phyloP scores from a whole-genome alignment of 441 rosid genomes.

The Syzygium malaccense region DNA sequence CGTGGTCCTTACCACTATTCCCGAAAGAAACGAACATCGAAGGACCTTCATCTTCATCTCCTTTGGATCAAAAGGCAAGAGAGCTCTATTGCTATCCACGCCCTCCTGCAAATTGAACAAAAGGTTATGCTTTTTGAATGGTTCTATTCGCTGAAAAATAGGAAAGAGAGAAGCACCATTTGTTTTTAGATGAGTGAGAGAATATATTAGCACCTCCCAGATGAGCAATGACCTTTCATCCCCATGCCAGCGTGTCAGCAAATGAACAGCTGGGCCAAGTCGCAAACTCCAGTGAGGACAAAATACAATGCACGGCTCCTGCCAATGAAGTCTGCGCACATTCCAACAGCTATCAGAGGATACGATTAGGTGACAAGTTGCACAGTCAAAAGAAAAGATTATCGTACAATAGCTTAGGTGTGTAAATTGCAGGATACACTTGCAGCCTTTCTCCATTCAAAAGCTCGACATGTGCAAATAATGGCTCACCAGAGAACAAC shows the following conservation, averaged over 20 bases:
- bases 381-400: neutral
- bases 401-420: slow-evolving; percentile 66
- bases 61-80: slow-evolving; percentile 69
- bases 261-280: slow-evolving; percentile 72
- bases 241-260: slow-evolving; percentile 64
- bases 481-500: slow-evolving; percentile 75
- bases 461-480: slow-evolving; percentile 57
- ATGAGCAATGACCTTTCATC: slow-evolving; percentile 71
- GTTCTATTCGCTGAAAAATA: neutral
- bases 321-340: slow-evolving; percentile 59
- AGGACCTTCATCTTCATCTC: slow-evolving; percentile 61
- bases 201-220: slow-evolving; percentile 45
- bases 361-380: neutral
- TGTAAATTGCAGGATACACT: slow-evolving; percentile 63
- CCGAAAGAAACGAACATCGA: slow-evolving; percentile 71
- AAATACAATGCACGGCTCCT: slow-evolving; percentile 77
- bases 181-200: too few species aligned
- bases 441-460: slow-evolving; percentile 53
- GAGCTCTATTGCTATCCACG: slow-evolving; percentile 43
- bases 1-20: slow-evolving; percentile 46
- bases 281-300: slow-evolving; percentile 72
- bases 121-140: neutral
- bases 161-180: neutral
- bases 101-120: slow-evolving; percentile 42
- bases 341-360: slow-evolving; percentile 12